Base-by-base conservation (phyloP, 139 green algal genomes). In the Coelastrella sp. region DNA sequence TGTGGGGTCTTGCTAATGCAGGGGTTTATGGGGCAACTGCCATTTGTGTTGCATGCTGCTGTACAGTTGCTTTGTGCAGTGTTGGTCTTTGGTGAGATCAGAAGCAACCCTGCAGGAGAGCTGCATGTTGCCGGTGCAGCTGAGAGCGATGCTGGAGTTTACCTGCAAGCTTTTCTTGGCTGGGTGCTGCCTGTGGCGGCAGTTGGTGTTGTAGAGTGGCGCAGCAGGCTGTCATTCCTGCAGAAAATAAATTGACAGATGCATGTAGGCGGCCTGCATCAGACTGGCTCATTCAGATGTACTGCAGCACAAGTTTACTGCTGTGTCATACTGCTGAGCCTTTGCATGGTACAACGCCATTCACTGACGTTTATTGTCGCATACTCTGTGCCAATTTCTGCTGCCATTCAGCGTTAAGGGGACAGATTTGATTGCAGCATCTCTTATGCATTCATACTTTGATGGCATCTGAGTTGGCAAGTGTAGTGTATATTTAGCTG, bases 1-100 rank as follows among this genome's bases (percentile, higher is more conserved):
- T 87, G 63, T 58, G 82, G 82, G 22, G 22, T 87, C 14, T 24
- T 87, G 15, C 6, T 87, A 7, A 78, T 87, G 82, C 82, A 65
- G 20, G 82, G 82, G 4, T 65, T 87, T 6, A 20, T 15, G 4
- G 82, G 82, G 25, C 63, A 79, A 35, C 65, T 87, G 27, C 27
- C 63, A 20, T 7, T 63, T 20, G 8, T 65, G n/a, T 17, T 87
- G 65, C 82, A 87, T 49, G 82, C 82, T 19, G 82, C 65, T 19
- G 82, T 87, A 27, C 82, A 87, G 59, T 11, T 56, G n/a, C 7
- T 20, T 20, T 56, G 56, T 35, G 63, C 25, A 6, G 61, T 63
- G 11, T 22, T 59, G 7, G n/a, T 87, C 61, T 60, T 24, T 24
- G 19, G 70, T 15, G 70, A 78, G 70, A 15, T 25, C 20, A 35